A percentile compares a stretch with the other conserved stretches of the same genome.
Conservation (phyloP, 192 early-diverging fungal species). For the Chytriomyces sp. region DNA sequence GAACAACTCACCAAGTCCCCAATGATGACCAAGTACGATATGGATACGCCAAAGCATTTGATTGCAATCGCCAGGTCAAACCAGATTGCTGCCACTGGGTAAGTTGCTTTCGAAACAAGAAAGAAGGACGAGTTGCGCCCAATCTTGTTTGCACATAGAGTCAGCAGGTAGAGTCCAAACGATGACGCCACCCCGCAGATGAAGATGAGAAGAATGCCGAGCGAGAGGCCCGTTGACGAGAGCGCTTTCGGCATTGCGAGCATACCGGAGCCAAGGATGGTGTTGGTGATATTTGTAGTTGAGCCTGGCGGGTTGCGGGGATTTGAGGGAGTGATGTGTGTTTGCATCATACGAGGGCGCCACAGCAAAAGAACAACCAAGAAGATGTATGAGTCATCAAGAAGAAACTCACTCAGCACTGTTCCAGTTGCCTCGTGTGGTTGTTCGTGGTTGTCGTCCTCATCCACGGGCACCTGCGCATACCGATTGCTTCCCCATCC, state of each 20-base stretch:
- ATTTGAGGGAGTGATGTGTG: background rate
- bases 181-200: conserved; percentile 76
- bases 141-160: conserved; percentile 75
- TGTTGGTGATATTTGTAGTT: conserved; percentile 88
- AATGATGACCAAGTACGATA: conserved; percentile 94
- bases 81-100: conserved; percentile 81
- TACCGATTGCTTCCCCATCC: too few relatives aligned
- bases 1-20: conserved; percentile 79
- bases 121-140: conserved; percentile 87
- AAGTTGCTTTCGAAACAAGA: conserved; percentile 87
- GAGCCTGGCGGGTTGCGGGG: conserved; percentile 39
- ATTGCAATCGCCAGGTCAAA: conserved; percentile 98
- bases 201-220: conserved; percentile 82
- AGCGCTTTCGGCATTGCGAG: conserved; percentile 94
- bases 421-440: conserved; percentile 57
- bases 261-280: conserved; percentile 97
- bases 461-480: background rate
- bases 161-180: conserved; percentile 85
- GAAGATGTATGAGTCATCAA: too few relatives aligned
- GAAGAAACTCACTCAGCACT: conserved; percentile 45
- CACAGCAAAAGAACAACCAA: background rate
- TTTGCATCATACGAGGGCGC: background rate
- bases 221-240: conserved; percentile 78
- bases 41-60: conserved; percentile 97
- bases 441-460: conserved; percentile 23